These are phyloP conservation scores for Acanthamoeba culbertsoni DNA, from an alignment of 208 protist genomes.

Conservation along the genomic window DNA sequence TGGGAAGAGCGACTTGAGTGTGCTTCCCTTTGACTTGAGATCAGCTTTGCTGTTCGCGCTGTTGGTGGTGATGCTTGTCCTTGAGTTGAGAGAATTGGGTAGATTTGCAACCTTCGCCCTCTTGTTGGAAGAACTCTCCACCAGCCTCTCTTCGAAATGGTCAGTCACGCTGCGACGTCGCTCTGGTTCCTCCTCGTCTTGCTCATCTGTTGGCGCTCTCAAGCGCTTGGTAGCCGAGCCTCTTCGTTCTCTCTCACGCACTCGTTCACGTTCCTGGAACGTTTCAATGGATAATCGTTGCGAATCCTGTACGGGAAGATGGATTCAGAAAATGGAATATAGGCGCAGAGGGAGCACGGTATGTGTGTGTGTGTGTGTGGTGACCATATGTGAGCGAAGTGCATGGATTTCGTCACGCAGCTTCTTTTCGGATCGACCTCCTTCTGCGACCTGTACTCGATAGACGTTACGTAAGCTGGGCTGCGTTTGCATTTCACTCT, in stretches of 20 bases:
- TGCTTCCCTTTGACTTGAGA: slow-evolving; percentile 25
- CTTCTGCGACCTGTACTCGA: not conserved
- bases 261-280: not conserved
- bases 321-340: too few species aligned
- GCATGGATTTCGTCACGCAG: not conserved
- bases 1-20: slow-evolving; percentile 43
- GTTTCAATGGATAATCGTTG: slow-evolving; percentile 17
- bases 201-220: not conserved
- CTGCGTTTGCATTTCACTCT: not conserved
- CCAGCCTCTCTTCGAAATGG: not conserved
- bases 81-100: not conserved
- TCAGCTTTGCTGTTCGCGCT: not conserved
- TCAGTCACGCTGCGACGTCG: not conserved
- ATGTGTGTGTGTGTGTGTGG: not conserved
- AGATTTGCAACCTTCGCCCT: too few species aligned
- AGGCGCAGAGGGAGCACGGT: not conserved
- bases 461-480: not conserved
- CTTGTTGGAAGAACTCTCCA: not conserved
- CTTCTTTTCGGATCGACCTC: not conserved
- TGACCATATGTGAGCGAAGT: not conserved
- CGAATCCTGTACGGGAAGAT: not conserved
- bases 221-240: not conserved
- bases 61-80: not conserved
- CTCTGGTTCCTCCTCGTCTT: not conserved
- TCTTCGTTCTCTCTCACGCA: not conserved